Base-by-base conservation (phyloP, 2,329 filamentous ascomycete species). In the Colletotrichum liriopes region DNA sequence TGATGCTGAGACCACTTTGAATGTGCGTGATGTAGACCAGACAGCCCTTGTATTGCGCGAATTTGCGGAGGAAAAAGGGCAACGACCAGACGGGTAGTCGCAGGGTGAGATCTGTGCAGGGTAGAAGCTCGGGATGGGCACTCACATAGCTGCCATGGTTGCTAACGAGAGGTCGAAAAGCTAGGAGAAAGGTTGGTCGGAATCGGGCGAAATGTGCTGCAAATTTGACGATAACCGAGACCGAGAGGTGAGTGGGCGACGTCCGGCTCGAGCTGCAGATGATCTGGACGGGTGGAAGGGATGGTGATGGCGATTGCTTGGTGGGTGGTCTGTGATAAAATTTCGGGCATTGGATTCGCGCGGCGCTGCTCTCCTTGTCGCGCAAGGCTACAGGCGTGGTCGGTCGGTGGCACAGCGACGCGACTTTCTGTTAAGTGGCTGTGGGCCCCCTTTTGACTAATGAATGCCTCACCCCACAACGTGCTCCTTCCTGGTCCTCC, bases 31-130 rank as follows among this genome's bases (percentile, higher is more conserved):
- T 37, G n/a, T 8, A 29, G 55, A 26, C 9, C n/a, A 39, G n/a
- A 9, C n/a, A 29, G 18, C 58, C 74, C 75, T 77, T 68, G 77
- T 77, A 77, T 77, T 55, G 78, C 77, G 58, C 78, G 74, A 78
- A 78, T 79, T 58, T 73, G 76, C 71, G 66, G 23, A 63, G 23
- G 23, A 16, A 47, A 9, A 43, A 23, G 37, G 49, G 18, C 41
- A 39, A 29, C 43, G 23, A 47, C 29, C 26, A 32, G 41, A 18
- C 47, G 54, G 41, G 47, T 45, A 11, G 62, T 39, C 43, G 47
- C 65, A 51, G 37, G 20, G 47, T 55, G 68, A 37, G 37, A 11
- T 43, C 41, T 47, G 41, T 26, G 59, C 43, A 37, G 65, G n/a
- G 56, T 35, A 32, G 45, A 23, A 59, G 58, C 23, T 23, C 58